Conservation (phyloP, 768 basidiomycete genomes). For the Tylopilus subfusipes region DNA sequence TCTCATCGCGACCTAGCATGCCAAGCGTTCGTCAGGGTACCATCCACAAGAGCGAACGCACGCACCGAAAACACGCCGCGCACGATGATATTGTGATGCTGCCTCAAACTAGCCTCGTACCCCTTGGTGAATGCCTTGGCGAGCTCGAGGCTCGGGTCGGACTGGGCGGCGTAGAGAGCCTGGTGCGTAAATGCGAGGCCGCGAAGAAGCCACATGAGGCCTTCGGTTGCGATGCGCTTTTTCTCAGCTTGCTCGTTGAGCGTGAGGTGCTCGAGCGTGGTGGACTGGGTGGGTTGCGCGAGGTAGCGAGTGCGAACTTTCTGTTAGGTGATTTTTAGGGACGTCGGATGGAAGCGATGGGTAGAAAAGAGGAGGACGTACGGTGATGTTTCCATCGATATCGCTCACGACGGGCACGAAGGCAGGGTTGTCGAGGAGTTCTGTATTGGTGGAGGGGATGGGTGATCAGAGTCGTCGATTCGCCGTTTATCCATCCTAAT, state of each 20-base stretch:
- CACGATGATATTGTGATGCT: conserved; percentile 78
- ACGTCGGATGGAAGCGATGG: no score
- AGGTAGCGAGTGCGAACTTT: conserved; percentile 86
- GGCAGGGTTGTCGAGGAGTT: conserved; percentile 40
- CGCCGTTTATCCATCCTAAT: not conserved
- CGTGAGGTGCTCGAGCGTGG: conserved; percentile 81
- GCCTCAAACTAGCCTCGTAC: conserved; percentile 80
- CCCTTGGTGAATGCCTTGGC: conserved; percentile 70
- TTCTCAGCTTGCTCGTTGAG: conserved; percentile 83
- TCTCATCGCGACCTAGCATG: conserved; percentile 48
- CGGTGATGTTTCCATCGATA: conserved; percentile 87
- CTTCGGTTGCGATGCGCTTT: conserved; percentile 85
- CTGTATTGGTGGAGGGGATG: conserved; percentile 5
- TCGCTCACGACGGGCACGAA: conserved; percentile 83
- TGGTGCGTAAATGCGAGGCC: conserved; percentile 88
- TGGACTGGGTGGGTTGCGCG: conserved; percentile 57
- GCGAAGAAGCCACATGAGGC: conserved; percentile 89
- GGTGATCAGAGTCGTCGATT: not conserved
- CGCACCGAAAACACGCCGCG: conserved; percentile 54
- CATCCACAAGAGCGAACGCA: conserved; percentile 21
- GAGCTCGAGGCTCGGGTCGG: conserved; percentile 54
- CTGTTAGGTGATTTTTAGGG: conserved; percentile 37
- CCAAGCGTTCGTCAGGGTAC: not conserved
- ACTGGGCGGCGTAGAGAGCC: conserved; percentile 69
- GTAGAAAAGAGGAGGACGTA: conserved; percentile 34